Evolutionary conservation across 176 grass and related monocot genomes (phyloP).

Genomic region (Bolboschoenus planiculmis): DNA sequence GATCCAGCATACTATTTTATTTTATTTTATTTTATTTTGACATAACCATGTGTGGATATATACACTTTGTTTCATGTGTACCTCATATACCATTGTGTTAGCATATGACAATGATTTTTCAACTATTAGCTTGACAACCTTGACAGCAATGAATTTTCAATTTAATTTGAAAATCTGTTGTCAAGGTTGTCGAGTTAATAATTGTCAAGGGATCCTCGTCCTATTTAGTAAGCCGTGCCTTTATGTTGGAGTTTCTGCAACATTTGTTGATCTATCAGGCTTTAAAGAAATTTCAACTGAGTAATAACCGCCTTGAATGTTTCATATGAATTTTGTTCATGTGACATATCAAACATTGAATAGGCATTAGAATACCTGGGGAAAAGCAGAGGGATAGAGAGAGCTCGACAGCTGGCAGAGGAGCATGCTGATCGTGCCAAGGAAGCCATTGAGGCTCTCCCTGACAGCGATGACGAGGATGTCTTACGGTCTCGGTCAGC

Average conservation of each 20-base stretch:
- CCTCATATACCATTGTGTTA: background rate
- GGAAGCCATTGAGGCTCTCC: slow-evolving; percentile 68
- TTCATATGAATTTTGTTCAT: slow-evolving; percentile 1
- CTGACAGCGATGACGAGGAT: slow-evolving; percentile 74
- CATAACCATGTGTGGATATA: background rate
- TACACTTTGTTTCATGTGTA: background rate
- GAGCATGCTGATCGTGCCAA: slow-evolving; percentile 47
- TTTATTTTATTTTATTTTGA: background rate
- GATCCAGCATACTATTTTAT: background rate
- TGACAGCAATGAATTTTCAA: no score
- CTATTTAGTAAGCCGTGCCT: background rate
- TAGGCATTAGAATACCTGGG: slow-evolving; percentile 59
- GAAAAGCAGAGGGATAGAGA: slow-evolving; percentile 76
- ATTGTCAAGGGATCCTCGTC: no score
- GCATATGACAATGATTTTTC: no score
- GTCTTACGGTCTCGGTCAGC: slow-evolving; percentile 61
- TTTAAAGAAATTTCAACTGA: background rate
- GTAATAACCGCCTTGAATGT: background rate
- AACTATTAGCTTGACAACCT: no score
- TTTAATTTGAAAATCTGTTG: no score
- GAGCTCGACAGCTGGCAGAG: slow-evolving; percentile 54
- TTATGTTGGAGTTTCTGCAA: background rate
- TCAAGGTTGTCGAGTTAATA: no score
- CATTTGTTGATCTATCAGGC: background rate
- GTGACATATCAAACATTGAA: slow-evolving; percentile 11